Base-by-base conservation (phyloP, 225 moss, liverwort and hornwort genomes). In the Sphagnum contortum region DNA sequence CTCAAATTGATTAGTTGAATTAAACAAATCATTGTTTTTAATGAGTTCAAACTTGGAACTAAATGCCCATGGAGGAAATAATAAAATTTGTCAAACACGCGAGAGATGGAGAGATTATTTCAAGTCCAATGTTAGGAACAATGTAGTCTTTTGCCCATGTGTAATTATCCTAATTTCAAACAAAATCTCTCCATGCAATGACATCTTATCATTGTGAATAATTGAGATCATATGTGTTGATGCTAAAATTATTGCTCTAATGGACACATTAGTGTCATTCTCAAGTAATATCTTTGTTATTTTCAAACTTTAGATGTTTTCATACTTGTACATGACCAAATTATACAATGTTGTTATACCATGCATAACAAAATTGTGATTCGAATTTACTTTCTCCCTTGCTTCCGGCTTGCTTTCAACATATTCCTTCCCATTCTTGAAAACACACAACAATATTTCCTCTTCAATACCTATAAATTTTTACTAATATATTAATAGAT, bases 251-350 rank as follows among this genome's bases (percentile, higher is more conserved):
- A 90, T 88, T 11, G 96, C 92, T 78, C 92, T 87, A 3, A 90
- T 63, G 51, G 62, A 68, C 2, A 87, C 50, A 62, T 92, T 66
- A 49, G 90, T 90, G n/a, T 90, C 96, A n/a, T 96, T 11, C 6
- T 68, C 53, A 12, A 96, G 76, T 13, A 96, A 62, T 54, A 81
- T 68, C 55, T 73, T 83, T 45, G 63, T 66, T 10, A 82, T 62
- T 0, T 88, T 87, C 49, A 92, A 68, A 50, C 60, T 76, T 56
- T 88, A 88, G 3, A 71, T 59, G 67, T 76, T 87, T 72, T 96
- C 96, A 13, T 83, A 96, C 74, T 92, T 96, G 65, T 89, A 96
- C 59, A 96, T 88, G 5, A 90, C 92, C 75, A 96, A 81, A n/a
- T n/a, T n/a, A 71, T 87, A 88, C 79, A 96, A 70, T 48, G 92